Percentiles rank a stretch among this genome's conserved stretches.
Conservation (phyloP, 148 eudicot genomes). For the Simmondsia chinensis region DNA sequence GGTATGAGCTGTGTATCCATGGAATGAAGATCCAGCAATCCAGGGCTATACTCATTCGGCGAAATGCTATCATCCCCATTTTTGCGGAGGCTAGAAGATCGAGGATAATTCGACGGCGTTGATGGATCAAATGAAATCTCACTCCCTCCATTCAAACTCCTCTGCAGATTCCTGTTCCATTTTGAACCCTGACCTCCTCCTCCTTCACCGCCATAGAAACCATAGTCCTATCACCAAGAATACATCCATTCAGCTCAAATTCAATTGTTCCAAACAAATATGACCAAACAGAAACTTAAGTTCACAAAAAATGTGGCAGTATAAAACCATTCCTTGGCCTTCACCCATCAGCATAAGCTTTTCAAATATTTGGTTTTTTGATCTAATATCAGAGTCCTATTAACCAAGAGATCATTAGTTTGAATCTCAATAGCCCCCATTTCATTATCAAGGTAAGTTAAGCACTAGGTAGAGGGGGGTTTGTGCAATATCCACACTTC, state of each 20-base stretch:
- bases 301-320: not conserved
- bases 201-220: slow-evolving; percentile 25
- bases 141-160: slow-evolving; percentile 21
- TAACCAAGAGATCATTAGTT: too few relatives aligned
- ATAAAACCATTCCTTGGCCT: too few relatives aligned
- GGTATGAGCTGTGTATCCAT: slow-evolving; percentile 57
- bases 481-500: too few relatives aligned
- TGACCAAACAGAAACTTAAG: not conserved
- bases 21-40: slow-evolving; percentile 61
- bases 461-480: too few relatives aligned
- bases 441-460: too few relatives aligned
- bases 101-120: slow-evolving; percentile 17
- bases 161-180: slow-evolving; percentile 27
- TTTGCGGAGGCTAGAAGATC: slow-evolving; percentile 29
- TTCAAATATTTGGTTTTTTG: not conserved
- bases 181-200: slow-evolving; percentile 23
- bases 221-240: slow-evolving; percentile 18
- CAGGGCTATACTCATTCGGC: slow-evolving; percentile 46
- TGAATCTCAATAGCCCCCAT: too few relatives aligned
- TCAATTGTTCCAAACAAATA: slow-evolving; percentile 4
- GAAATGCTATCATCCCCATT: slow-evolving; percentile 20
- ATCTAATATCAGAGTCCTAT: too few relatives aligned
- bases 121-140: slow-evolving; percentile 33
- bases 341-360: not conserved
- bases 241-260: not conserved